Base-by-base conservation (phyloP, 163 green algal species). In the Prototheca cutis region DNA sequence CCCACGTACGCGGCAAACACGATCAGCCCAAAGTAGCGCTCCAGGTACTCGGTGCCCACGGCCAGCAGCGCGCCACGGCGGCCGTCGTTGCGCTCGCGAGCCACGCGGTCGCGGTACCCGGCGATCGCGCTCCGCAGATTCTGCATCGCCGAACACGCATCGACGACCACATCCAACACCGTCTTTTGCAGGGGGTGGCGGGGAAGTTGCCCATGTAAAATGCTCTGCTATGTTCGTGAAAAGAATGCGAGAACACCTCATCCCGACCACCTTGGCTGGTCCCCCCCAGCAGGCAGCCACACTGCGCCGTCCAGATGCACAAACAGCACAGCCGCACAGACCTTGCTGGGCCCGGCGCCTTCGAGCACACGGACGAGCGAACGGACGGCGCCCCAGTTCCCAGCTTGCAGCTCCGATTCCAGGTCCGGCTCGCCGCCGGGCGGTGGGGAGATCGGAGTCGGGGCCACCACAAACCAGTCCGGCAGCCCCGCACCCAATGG, bases 21-120 rank as follows among this genome's bases (percentile, higher is more conserved):
- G 39, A 97, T 85, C 18, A 97, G 78, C 55, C 90, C 80, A 76
- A 86, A 96, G 76, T 97, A 97, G 17, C 90, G 77, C 77, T 97
- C 88, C 61, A 97, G 72, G 73, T 97, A 96, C 74, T 96, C 90
- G 66, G 87, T 47, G 42, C 69, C 72, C 40, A 88, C 79, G 19
- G 73, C 70, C 66, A 94, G 71, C 15, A 94, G 72, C 13, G 69
- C 69, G 34, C 88, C 84, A 15, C 88, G 67, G 71, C 87, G 84
- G 39, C 80, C 71, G 67, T 97, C 90, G 31, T 89, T 83, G 28
- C 66, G 55, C 62, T 95, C 89, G 24, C 82, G 77, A 24, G 89
- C 81, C 45, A 97, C 79, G 51, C 81, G 72, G 29, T 62, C 65
- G 29, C 90, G 75, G 79, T 96, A 96, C 0, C 51, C 68, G 32